phyloP scores from a whole-genome alignment of 495 filamentous ascomycete species.

The Talaromyces liani region DNA sequence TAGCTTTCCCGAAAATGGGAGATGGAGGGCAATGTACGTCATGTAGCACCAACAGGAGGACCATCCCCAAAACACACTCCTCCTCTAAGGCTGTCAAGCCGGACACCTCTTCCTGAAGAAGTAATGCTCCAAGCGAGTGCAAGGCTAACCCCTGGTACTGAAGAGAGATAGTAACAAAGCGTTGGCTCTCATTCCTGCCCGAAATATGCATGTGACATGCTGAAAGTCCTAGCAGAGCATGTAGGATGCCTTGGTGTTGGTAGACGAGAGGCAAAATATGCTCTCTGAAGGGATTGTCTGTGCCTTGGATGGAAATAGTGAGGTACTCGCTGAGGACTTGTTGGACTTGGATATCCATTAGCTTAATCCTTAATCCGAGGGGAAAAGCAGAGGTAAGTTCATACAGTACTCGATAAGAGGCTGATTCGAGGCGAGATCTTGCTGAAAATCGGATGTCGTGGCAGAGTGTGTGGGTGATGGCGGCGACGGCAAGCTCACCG shows the following conservation, averaged over 20 bases:
- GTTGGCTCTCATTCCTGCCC: background rate
- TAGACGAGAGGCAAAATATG: background rate
- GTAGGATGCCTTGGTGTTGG: constrained; percentile 1
- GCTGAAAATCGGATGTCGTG: too few relatives aligned
- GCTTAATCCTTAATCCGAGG: too few relatives aligned
- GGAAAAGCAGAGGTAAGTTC: too few relatives aligned
- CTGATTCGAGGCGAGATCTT: too few relatives aligned
- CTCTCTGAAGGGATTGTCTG: background rate
- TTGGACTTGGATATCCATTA: too few relatives aligned
- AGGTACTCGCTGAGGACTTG: too few relatives aligned
- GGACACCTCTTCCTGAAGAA: constrained; percentile 7
- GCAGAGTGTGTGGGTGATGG: too few relatives aligned
- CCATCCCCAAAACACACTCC: constrained; percentile 3
- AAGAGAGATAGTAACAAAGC: background rate
- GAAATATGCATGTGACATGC: background rate
- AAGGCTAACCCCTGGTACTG: constrained; percentile 8
- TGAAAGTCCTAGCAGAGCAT: background rate
- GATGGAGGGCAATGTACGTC: constrained; percentile 3
- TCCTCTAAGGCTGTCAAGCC: constrained; percentile 2
- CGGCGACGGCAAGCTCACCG: too few relatives aligned
- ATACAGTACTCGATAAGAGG: too few relatives aligned
- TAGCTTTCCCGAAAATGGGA: too few relatives aligned
- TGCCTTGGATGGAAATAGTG: background rate
- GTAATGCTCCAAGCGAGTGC: constrained; percentile 7
- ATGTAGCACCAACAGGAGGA: constrained; percentile 4